Conservation (phyloP, 768 basidiomycete genomes). For the Tylopilus sp. region DNA sequence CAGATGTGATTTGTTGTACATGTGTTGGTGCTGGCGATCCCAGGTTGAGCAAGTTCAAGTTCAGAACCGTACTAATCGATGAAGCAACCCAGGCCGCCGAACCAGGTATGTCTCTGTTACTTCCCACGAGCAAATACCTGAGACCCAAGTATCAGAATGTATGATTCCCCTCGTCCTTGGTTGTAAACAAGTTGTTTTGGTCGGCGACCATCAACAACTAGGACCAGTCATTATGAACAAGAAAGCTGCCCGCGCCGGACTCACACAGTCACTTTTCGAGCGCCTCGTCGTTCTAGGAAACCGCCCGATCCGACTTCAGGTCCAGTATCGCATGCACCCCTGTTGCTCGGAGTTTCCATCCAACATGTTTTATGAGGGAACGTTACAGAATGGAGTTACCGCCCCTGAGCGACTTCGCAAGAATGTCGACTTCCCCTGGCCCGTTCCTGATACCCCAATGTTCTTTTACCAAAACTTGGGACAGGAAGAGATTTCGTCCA, state of each 20-base stretch:
- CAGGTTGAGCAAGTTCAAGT: conserved; percentile 93
- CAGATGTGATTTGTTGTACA: conserved; percentile 98
- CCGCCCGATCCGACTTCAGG: conserved; percentile 95
- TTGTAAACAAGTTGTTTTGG: conserved; percentile 97
- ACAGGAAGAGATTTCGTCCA: conserved; percentile 97
- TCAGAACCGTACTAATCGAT: conserved; percentile 96
- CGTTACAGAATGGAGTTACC: conserved; percentile 97
- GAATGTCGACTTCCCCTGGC: conserved; percentile 99
- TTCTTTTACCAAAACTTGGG: conserved; percentile 99
- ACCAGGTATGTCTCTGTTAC: conserved; percentile 56
- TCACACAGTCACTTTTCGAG: conserved; percentile 98
- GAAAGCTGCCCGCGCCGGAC: conserved; percentile 97
- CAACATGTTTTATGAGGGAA: conserved; percentile 99
- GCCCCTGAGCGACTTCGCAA: conserved; percentile 96
- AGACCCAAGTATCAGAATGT: conserved; percentile 61
- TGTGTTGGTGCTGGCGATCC: conserved; percentile 98
- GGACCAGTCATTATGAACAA: conserved; percentile 99
- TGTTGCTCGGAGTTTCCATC: conserved; percentile 99
- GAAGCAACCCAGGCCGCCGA: conserved; percentile 98
- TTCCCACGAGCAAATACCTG: neutral
- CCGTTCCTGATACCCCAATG: conserved; percentile 95
- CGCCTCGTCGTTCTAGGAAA: conserved; percentile 94
- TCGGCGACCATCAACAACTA: conserved; percentile 95
- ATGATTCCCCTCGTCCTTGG: conserved; percentile 99
- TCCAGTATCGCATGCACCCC: conserved; percentile 99